Conservation (phyloP, 495 filamentous ascomycete genomes). For the Neurospora terricola region DNA sequence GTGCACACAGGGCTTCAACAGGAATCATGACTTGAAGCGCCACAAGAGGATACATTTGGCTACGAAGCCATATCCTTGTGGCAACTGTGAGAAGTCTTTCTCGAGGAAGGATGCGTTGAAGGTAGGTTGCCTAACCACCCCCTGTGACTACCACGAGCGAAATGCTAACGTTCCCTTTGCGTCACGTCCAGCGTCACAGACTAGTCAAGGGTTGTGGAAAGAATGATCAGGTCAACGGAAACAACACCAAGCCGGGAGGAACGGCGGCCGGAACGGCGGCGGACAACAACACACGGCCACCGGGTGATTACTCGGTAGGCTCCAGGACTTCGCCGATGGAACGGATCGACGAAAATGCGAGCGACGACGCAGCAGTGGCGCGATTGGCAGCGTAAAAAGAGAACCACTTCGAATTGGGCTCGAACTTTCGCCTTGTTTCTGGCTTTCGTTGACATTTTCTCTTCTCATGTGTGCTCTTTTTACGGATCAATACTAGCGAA, state of each 20-base stretch:
- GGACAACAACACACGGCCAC: background rate
- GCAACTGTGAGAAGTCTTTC: slow-evolving; percentile 91
- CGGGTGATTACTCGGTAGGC: background rate
- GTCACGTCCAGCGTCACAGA: slow-evolving; percentile 61
- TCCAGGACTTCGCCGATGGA: background rate
- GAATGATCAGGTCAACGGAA: background rate
- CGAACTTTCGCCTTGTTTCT: background rate
- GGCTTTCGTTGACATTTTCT: background rate
- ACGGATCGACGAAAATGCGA: background rate
- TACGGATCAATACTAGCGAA: background rate
- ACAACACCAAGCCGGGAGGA: background rate
- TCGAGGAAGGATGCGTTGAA: slow-evolving; percentile 95
- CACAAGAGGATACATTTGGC: slow-evolving; percentile 93
- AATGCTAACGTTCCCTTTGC: slow-evolving; percentile 4
- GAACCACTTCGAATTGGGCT: background rate
- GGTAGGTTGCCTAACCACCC: slow-evolving; percentile 38
- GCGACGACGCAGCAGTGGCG: background rate
- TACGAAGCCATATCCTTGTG: slow-evolving; percentile 91
- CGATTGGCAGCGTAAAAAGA: background rate
- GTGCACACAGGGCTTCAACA: slow-evolving; percentile 88
- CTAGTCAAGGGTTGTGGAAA: slow-evolving; percentile 90
- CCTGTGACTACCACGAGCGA: background rate
- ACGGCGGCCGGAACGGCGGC: background rate
- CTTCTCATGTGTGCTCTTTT: background rate
- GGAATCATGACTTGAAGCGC: slow-evolving; percentile 93